Conservation (phyloP, 768 basidiomycete genomes). For the Tricholoma terreum region DNA sequence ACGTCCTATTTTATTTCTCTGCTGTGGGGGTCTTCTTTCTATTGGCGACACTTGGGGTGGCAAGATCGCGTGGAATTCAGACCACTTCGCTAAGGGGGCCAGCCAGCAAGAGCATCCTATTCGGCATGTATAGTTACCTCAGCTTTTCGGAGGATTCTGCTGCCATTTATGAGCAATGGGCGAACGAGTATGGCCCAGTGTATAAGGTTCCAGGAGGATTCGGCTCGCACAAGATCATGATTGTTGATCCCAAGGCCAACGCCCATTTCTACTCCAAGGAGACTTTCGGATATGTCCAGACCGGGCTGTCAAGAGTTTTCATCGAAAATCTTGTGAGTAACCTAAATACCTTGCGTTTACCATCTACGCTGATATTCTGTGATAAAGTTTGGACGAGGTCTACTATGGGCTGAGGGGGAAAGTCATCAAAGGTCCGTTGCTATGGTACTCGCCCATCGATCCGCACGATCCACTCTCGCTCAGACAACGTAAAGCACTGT, state of each 20-base stretch:
- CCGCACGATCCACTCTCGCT: not conserved
- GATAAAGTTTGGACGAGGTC: slow-evolving; percentile 29
- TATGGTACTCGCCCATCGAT: not conserved
- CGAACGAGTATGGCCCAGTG: slow-evolving; percentile 22
- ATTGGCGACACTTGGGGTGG: not conserved
- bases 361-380: not conserved
- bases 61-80: not conserved
- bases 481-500: slow-evolving; percentile 38
- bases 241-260: slow-evolving; percentile 26
- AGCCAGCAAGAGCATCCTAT: slow-evolving; percentile 5
- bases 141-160: slow-evolving; percentile 11
- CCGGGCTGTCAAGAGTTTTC: slow-evolving; percentile 20
- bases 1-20: not conserved
- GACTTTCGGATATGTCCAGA: slow-evolving; percentile 22
- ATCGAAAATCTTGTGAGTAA: slow-evolving; percentile 23
- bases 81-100: slow-evolving; percentile 10
- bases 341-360: not conserved
- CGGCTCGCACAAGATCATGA: slow-evolving; percentile 16
- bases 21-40: slow-evolving; percentile 1
- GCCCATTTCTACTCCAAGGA: slow-evolving; percentile 23
- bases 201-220: slow-evolving; percentile 17
- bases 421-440: slow-evolving; percentile 35
- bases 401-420: slow-evolving; percentile 42
- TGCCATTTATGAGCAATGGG: slow-evolving; percentile 21
- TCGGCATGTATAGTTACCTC: slow-evolving; percentile 9